Conservation (phyloP, 208 protist genomes). For the Trypanosoma lewisi region DNA sequence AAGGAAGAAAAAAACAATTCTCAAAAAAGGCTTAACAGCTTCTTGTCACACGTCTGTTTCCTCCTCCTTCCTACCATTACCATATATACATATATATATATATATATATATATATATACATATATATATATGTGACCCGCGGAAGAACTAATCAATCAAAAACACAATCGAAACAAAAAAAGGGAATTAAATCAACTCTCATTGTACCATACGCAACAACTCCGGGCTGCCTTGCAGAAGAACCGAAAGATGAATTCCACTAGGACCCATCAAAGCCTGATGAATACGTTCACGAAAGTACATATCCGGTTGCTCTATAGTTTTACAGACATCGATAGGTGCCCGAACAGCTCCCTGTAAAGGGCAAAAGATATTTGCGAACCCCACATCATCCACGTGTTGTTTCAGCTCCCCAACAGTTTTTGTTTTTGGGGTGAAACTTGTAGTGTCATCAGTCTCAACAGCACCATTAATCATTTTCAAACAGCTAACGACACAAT, state of each 20-base stretch:
- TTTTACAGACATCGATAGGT: conserved; percentile 65
- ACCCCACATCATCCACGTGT: conserved; percentile 24
- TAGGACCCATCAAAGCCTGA: conserved; percentile 42
- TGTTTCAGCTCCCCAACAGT: conserved; percentile 43
- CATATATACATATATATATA: too few relatives aligned
- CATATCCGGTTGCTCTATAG: conserved; percentile 53
- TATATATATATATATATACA: too few relatives aligned
- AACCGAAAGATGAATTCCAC: conserved; percentile 28
- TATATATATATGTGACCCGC: too few relatives aligned
- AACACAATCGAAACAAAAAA: too few relatives aligned
- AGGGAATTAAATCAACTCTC: conserved; percentile 5
- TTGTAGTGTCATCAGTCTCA: conserved; percentile 78
- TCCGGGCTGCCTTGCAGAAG: conserved; percentile 44
- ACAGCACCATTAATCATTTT: conserved; percentile 68
- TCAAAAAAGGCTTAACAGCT: background rate
- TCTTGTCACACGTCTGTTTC: background rate
- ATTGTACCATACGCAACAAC: conserved; percentile 53
- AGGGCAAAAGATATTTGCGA: conserved; percentile 75
- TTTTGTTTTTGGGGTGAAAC: conserved; percentile 48
- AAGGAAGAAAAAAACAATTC: conserved; percentile 11
- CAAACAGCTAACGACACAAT: conserved; percentile 64
- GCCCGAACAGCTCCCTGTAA: conserved; percentile 62
- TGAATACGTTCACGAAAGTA: conserved; percentile 69
- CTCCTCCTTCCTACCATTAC: conserved; percentile 27
- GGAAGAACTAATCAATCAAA: too few relatives aligned